Conservation (phyloP, 305 asterid genomes). For the Petunia hybrid region DNA sequence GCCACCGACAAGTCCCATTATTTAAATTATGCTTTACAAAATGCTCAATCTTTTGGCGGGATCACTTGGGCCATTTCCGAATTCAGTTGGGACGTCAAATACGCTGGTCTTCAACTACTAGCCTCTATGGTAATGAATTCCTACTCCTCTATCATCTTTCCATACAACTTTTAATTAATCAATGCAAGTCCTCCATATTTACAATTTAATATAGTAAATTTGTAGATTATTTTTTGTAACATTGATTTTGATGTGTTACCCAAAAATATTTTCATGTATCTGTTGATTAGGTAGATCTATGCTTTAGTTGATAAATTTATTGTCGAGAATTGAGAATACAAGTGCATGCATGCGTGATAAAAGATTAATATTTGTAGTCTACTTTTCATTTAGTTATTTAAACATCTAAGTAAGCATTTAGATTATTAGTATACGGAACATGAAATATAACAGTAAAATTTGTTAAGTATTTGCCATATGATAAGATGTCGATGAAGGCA, state of each 20-base stretch:
- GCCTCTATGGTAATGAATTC: conserved; percentile 64
- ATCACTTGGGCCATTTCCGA: conserved; percentile 86
- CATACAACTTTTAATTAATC: background rate
- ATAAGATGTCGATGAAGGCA: conserved; percentile 11
- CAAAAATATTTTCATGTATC: background rate
- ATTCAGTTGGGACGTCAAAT: conserved; percentile 94
- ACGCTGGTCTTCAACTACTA: conserved; percentile 77
- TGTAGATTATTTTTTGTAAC: background rate
- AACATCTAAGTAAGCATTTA: background rate
- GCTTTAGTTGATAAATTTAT: conserved; percentile 14
- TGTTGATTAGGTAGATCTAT: conserved; percentile 16
- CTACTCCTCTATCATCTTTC: background rate
- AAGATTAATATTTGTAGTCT: background rate
- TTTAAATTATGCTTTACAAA: conserved; percentile 62
- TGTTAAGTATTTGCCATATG: background rate
- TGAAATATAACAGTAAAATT: background rate
- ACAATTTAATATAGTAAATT: background rate
- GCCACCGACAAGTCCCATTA: conserved; percentile 74
- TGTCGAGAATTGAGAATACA: background rate
- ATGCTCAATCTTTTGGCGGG: conserved; percentile 74
- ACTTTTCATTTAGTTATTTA: background rate
- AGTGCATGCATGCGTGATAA: conserved; percentile 5
- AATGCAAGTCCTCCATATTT: background rate
- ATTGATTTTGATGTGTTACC: conserved; percentile 29
- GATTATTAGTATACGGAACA: background rate